These are phyloP conservation scores for Pseudotsuga menziesii DNA, from an alignment of 75 land plant genomes.

Conservation along the genomic window DNA sequence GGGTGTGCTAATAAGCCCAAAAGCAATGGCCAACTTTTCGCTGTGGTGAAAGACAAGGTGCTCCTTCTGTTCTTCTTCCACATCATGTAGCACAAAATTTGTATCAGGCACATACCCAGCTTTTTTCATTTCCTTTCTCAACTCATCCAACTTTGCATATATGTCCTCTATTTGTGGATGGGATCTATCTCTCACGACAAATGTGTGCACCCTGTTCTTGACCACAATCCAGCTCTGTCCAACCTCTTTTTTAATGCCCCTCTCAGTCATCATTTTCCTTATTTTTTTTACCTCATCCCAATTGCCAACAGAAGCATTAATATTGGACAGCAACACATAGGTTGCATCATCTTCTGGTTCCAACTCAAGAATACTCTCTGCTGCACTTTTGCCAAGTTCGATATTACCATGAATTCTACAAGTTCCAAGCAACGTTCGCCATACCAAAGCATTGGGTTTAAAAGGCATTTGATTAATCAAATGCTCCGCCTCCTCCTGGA, in stretches of 20 bases:
- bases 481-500: conserved; percentile 28
- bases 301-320: conserved; percentile 31
- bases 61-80: conserved; percentile 18
- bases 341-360: conserved; percentile 37
- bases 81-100: conserved; percentile 9
- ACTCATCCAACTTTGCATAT: conserved; percentile 9
- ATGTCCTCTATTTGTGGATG: conserved; percentile 9
- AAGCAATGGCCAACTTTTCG: conserved; percentile 14
- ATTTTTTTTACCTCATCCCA: conserved; percentile 40
- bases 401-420: conserved; percentile 44
- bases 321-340: conserved; percentile 40
- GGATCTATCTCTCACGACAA: conserved; percentile 2
- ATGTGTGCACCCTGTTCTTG: conserved; percentile 12
- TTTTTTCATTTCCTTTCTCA: conserved; percentile 8
- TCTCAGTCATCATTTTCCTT: conserved; percentile 26
- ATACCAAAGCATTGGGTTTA: conserved; percentile 34
- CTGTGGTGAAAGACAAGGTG: conserved; percentile 9
- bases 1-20: conserved; percentile 9
- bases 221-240: conserved; percentile 33
- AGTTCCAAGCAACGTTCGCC: conserved; percentile 44
- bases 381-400: conserved; percentile 38
- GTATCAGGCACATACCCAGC: conserved; percentile 20
- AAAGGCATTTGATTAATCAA: conserved; percentile 32
- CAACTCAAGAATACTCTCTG: conserved; percentile 24
- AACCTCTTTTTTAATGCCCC: conserved; percentile 29